Evolutionary conservation across 2,329 filamentous ascomycete genomes (phyloP).

Genomic region (Penicillium sumatraense): DNA sequence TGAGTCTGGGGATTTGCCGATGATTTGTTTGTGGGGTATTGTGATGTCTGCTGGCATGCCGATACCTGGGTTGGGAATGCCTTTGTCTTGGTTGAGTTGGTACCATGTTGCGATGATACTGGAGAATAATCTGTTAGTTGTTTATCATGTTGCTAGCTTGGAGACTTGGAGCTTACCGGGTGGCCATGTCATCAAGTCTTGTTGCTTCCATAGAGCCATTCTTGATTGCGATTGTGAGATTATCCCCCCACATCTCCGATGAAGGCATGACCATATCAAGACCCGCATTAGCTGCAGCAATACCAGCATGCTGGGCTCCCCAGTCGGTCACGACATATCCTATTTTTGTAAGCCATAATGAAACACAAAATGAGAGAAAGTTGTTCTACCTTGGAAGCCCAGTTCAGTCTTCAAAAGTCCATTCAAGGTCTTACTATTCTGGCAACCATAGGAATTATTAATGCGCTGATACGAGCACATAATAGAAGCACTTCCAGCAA

Average conservation of each 20-base stretch:
- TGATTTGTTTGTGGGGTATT: slow-evolving; percentile 26
- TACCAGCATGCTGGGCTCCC: slow-evolving; percentile 69
- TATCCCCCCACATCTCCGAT: slow-evolving; percentile 22
- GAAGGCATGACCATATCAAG: slow-evolving; percentile 32
- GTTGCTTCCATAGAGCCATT: slow-evolving; percentile 63
- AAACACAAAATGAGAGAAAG: background rate
- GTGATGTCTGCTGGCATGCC: slow-evolving; percentile 26
- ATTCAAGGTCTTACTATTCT: slow-evolving; percentile 78
- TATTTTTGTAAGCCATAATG: slow-evolving; percentile 36
- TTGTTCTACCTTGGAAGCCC: slow-evolving; percentile 61
- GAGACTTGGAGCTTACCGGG: slow-evolving; percentile 25
- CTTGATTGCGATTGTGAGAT: slow-evolving; percentile 60
- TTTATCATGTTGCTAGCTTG: background rate
- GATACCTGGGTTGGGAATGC: slow-evolving; percentile 24
- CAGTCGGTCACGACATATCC: slow-evolving; percentile 82
- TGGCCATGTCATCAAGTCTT: slow-evolving; percentile 66
- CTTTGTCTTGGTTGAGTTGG: slow-evolving; percentile 25
- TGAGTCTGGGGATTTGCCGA: slow-evolving; percentile 53
- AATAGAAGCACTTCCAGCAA: slow-evolving; percentile 60
- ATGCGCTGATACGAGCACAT: slow-evolving; percentile 68
- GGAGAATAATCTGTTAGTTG: slow-evolving; percentile 1
- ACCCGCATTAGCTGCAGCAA: slow-evolving; percentile 28
- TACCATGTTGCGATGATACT: slow-evolving; percentile 55
- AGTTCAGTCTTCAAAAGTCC: slow-evolving; percentile 77
- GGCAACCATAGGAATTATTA: slow-evolving; percentile 80